Evolutionary conservation across 2,329 filamentous ascomycete species (phyloP).

Genomic region (Ceratocystis albifundus): DNA sequence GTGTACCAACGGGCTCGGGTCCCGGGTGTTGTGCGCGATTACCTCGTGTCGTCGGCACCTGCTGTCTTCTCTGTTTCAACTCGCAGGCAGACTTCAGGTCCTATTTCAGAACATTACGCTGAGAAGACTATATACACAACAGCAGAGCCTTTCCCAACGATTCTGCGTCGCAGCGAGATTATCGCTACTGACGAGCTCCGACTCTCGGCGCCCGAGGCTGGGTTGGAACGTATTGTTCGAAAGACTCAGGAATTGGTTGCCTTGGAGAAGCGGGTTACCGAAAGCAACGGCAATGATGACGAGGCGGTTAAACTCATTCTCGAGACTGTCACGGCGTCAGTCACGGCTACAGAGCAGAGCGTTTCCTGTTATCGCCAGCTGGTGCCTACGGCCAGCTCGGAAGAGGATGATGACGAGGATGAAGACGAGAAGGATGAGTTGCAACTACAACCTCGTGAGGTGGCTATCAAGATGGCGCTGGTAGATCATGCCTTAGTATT

Average conservation of each 20-base stretch:
- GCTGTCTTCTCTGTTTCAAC: constrained; percentile 66
- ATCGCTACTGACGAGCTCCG: constrained; percentile 53
- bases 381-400: constrained; percentile 42
- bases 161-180: constrained; percentile 78
- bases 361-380: constrained; percentile 67
- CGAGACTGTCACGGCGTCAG: constrained; percentile 64
- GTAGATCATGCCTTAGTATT: constrained; percentile 83
- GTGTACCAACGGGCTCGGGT: constrained; percentile 85
- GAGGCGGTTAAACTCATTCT: constrained; percentile 56
- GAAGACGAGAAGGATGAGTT: constrained; percentile 34
- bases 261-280: constrained; percentile 61
- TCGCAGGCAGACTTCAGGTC: constrained; percentile 56
- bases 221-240: constrained; percentile 74
- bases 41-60: constrained; percentile 68
- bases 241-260: constrained; percentile 77
- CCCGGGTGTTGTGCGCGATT: constrained; percentile 72
- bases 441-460: constrained; percentile 52
- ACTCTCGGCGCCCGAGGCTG: constrained; percentile 71
- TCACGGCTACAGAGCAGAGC: constrained; percentile 65
- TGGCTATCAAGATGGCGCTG: constrained; percentile 70
- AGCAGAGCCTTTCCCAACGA: constrained; percentile 79
- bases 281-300: constrained; percentile 50
- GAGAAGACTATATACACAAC: constrained; percentile 80
- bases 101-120: constrained; percentile 60
- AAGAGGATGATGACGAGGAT: constrained; percentile 29